Conservation (phyloP, 2,329 filamentous ascomycete species). For the Alternaria sp. region DNA sequence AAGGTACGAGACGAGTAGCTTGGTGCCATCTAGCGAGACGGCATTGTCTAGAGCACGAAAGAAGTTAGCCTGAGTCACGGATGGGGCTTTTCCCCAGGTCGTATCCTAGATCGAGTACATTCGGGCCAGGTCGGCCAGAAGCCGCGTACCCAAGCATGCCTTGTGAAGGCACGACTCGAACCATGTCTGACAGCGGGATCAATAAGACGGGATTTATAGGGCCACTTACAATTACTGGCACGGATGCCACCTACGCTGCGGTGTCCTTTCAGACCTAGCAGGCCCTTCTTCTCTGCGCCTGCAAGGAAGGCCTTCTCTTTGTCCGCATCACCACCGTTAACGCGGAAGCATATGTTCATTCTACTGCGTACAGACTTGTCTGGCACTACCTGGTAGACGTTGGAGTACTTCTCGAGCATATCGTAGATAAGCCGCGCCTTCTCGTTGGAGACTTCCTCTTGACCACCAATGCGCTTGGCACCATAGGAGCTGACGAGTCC, state of each 20-base stretch:
- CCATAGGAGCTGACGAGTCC: constrained; percentile 71
- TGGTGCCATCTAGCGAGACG: constrained; percentile 69
- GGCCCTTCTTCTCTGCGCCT: constrained; percentile 69
- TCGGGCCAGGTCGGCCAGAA: constrained; percentile 1
- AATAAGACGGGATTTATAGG: constrained; percentile 11
- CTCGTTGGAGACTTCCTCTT: constrained; percentile 73
- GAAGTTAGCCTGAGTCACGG: constrained; percentile 19
- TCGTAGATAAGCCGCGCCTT: constrained; percentile 81
- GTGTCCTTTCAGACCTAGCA: constrained; percentile 88
- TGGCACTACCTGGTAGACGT: constrained; percentile 80
- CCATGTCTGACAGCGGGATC: constrained; percentile 9
- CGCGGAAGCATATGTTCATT: constrained; percentile 95
- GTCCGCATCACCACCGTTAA: constrained; percentile 69
- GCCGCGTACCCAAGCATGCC: constrained; percentile 22
- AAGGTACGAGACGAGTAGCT: constrained; percentile 72
- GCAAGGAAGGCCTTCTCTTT: constrained; percentile 82
- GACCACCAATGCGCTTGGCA: constrained; percentile 73
- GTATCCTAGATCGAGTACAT: constrained; percentile 5
- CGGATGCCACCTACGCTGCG: constrained; percentile 85
- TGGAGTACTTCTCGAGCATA: constrained; percentile 74
- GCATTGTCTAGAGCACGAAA: constrained; percentile 68
- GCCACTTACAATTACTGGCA: constrained; percentile 71
- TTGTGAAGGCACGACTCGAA: not conserved
- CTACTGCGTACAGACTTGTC: constrained; percentile 77
- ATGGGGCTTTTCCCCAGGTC: constrained; percentile 2